Evolutionary conservation across 768 basidiomycete genomes (phyloP).

Genomic region (Suillus tomentosus): DNA sequence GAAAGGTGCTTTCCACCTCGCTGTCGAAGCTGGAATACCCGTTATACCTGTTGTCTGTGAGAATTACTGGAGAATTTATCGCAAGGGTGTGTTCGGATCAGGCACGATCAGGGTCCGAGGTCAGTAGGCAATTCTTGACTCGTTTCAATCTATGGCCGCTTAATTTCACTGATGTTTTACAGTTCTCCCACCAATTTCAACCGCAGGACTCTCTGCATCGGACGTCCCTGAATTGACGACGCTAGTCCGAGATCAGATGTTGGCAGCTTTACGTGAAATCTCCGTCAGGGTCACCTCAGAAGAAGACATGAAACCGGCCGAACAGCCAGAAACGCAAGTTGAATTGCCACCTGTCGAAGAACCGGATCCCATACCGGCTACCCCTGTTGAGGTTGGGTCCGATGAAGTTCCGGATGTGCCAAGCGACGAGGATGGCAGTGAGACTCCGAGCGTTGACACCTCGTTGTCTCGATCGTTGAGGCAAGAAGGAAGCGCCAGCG

Average conservation of each 20-base stretch:
- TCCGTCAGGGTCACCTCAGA: constrained; percentile 52
- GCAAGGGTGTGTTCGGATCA: constrained; percentile 69
- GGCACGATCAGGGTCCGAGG: constrained; percentile 85
- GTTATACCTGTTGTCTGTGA: constrained; percentile 91
- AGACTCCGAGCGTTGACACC: constrained; percentile 26
- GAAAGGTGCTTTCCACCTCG: constrained; percentile 98
- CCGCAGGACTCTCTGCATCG: constrained; percentile 63
- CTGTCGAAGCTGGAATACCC: constrained; percentile 87
- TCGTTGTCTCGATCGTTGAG: constrained; percentile 36
- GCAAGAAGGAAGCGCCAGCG: constrained; percentile 60
- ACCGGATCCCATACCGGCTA: constrained; percentile 3
- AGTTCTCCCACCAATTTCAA: constrained; percentile 93
- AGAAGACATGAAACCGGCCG: constrained; percentile 18
- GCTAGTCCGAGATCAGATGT: constrained; percentile 78
- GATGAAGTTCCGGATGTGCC: constrained; percentile 25
- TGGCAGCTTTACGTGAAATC: constrained; percentile 74
- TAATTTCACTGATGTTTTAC: constrained; percentile 17
- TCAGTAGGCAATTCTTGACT: constrained; percentile 18
- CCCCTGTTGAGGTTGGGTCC: constrained; percentile 35
- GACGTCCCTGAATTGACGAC: constrained; percentile 71
- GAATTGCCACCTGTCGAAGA: constrained; percentile 19
- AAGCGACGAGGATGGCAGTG: constrained; percentile 28
- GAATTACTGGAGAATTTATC: constrained; percentile 91
- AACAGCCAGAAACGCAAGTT: constrained; percentile 25
- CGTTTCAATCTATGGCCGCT: constrained; percentile 8